Conservation (phyloP, 2,329 filamentous ascomycete genomes). For the Stemphylium lycopersici region DNA sequence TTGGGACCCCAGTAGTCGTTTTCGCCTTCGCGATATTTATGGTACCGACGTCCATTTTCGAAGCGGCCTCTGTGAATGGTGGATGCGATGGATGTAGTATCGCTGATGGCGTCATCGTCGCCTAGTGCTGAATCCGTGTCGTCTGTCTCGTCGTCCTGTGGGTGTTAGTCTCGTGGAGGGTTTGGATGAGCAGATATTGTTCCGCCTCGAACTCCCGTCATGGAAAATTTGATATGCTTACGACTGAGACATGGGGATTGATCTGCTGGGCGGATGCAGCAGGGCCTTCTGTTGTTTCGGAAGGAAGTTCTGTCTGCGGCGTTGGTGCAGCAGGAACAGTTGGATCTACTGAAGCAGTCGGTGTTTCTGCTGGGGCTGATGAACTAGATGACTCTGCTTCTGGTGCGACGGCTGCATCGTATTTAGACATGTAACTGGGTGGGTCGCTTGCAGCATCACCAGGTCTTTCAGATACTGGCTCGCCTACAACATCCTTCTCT, state of each 20-base stretch:
- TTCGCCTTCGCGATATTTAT: slow-evolving; percentile 39
- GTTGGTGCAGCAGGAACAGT: neutral
- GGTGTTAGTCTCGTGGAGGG: neutral
- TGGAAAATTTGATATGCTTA: slow-evolving; percentile 1
- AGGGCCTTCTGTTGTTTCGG: slow-evolving; percentile 8
- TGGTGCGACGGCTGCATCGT: neutral
- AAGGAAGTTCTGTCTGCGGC: neutral
- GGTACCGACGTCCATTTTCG: slow-evolving; percentile 43
- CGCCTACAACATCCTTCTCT: neutral
- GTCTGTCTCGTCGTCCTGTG: slow-evolving; percentile 12
- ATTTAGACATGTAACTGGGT: neutral
- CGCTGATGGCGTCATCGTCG: slow-evolving; percentile 21
- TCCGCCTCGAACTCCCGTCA: too few relatives aligned
- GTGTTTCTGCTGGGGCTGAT: neutral
- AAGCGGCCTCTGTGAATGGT: slow-evolving; percentile 40
- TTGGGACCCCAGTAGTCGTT: slow-evolving; percentile 43
- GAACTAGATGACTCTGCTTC: neutral
- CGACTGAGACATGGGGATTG: slow-evolving; percentile 17
- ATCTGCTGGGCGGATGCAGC: slow-evolving; percentile 15
- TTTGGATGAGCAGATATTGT: neutral
- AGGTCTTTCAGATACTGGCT: neutral
- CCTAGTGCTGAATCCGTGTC: slow-evolving; percentile 28
- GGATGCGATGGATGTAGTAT: slow-evolving; percentile 41
- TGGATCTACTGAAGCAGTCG: neutral
- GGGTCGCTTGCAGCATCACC: neutral